phyloP scores from a whole-genome alignment of 176 grass and related monocot genomes.

The Musa acuminata region DNA sequence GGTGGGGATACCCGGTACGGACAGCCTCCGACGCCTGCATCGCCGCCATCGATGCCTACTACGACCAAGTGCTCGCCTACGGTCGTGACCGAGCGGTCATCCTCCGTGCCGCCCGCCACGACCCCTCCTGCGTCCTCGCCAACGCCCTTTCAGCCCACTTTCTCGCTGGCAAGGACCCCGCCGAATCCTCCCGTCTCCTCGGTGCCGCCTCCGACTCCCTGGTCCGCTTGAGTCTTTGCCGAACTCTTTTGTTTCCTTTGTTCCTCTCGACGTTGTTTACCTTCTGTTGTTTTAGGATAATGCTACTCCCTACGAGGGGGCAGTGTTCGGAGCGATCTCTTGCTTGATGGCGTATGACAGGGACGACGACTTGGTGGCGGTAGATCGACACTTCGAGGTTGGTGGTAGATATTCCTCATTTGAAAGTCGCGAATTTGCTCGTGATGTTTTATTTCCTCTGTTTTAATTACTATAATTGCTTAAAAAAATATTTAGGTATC shows the following conservation, averaged over 20 bases:
- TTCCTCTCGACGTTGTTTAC: not conserved
- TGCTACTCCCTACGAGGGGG: slow-evolving; percentile 46
- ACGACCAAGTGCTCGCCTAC: slow-evolving; percentile 32
- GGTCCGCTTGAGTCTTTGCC: not conserved
- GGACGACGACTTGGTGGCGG: too few relatives aligned
- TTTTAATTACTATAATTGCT: too few relatives aligned
- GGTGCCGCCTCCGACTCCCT: not conserved
- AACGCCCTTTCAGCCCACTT: slow-evolving; percentile 38
- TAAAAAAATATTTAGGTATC: too few relatives aligned
- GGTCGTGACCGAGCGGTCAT: slow-evolving; percentile 31
- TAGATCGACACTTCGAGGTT: too few relatives aligned
- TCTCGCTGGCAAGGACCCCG: slow-evolving; percentile 24
- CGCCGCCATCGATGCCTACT: slow-evolving; percentile 51
- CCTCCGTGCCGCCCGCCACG: slow-evolving; percentile 29
- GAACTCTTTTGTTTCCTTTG: not conserved
- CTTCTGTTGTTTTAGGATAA: slow-evolving; percentile 14
- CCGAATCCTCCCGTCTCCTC: slow-evolving; percentile 20
- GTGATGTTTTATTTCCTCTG: too few relatives aligned
- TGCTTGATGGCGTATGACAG: too few relatives aligned
- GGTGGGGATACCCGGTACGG: slow-evolving; percentile 51
- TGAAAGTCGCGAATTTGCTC: too few relatives aligned
- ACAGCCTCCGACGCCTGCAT: slow-evolving; percentile 49
- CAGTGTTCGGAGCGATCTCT: too few relatives aligned
- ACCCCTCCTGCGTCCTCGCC: slow-evolving; percentile 47
- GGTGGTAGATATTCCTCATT: too few relatives aligned